Percentiles rank a stretch among this genome's conserved stretches.
Evolutionary conservation across 805 yeast species (phyloP).

Genomic region (Torulaspora quercuum): DNA sequence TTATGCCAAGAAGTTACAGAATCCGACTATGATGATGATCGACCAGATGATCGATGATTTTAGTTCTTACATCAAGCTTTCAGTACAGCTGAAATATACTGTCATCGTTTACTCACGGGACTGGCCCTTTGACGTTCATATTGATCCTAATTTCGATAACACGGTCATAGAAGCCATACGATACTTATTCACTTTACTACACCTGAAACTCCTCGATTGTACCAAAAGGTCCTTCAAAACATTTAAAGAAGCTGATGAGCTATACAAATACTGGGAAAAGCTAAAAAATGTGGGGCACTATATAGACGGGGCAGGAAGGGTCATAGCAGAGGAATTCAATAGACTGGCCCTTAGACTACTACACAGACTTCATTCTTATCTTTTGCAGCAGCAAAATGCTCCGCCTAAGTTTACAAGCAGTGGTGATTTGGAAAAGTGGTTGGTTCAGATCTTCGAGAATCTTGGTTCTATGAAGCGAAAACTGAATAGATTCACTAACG

Average conservation of each 20-base stretch:
- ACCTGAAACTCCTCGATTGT: slow-evolving; percentile 74
- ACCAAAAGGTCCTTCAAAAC: slow-evolving; percentile 71
- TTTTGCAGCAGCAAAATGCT: slow-evolving; percentile 66
- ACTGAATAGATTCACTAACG: slow-evolving; percentile 69
- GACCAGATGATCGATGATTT: slow-evolving; percentile 91
- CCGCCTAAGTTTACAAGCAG: slow-evolving; percentile 46
- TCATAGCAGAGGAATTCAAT: slow-evolving; percentile 74
- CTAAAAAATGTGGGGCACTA: slow-evolving; percentile 72
- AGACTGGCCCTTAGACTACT: slow-evolving; percentile 63
- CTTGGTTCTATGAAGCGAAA: slow-evolving; percentile 77
- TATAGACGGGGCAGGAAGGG: slow-evolving; percentile 75
- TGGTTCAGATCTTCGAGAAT: slow-evolving; percentile 61
- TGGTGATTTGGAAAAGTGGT: slow-evolving; percentile 58
- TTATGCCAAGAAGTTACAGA: slow-evolving; percentile 72
- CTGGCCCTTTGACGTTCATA: slow-evolving; percentile 67
- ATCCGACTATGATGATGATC: slow-evolving; percentile 92
- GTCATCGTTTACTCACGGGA: slow-evolving; percentile 54
- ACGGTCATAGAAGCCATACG: slow-evolving; percentile 70
- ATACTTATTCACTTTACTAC: slow-evolving; percentile 65
- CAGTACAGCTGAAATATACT: slow-evolving; percentile 69
- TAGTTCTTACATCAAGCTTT: slow-evolving; percentile 67
- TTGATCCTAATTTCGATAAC: slow-evolving; percentile 62
- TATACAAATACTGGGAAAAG: slow-evolving; percentile 78
- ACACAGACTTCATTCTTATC: slow-evolving; percentile 63
- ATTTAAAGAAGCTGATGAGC: slow-evolving; percentile 85